Evolutionary conservation across 1,139 yeast genomes (phyloP).

Genomic region (Saccharomyces pastorianus): DNA sequence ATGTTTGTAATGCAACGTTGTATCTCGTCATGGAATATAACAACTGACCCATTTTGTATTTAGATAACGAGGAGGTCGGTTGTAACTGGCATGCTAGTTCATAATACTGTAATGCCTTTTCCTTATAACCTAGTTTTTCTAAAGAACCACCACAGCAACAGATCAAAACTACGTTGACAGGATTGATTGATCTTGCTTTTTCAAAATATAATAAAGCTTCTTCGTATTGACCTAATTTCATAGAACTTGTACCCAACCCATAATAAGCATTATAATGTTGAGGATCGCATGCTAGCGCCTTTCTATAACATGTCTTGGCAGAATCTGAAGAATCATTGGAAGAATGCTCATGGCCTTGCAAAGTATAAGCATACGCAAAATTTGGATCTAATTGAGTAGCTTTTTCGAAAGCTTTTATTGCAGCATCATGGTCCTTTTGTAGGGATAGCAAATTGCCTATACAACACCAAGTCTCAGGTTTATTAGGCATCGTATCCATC

Average conservation of each 20-base stretch:
- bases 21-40: constrained; percentile 65
- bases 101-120: constrained; percentile 73
- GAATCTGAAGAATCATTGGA: constrained; percentile 85
- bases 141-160: constrained; percentile 94
- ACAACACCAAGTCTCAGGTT: constrained; percentile 87
- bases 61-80: constrained; percentile 77
- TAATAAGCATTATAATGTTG: constrained; percentile 92
- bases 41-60: constrained; percentile 83
- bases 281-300: constrained; percentile 67
- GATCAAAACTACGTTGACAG: constrained; percentile 78
- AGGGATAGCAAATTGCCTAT: constrained; percentile 84
- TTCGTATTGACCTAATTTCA: constrained; percentile 75
- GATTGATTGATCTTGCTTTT: constrained; percentile 82
- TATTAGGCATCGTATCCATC: constrained; percentile 52
- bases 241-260: constrained; percentile 91
- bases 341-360: constrained; percentile 89
- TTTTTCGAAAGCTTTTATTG: constrained; percentile 76
- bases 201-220: constrained; percentile 83
- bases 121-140: constrained; percentile 63
- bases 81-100: constrained; percentile 77
- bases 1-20: constrained; percentile 62
- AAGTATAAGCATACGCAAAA: constrained; percentile 82
- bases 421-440: constrained; percentile 80
- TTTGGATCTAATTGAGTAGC: constrained; percentile 64
- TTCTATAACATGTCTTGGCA: constrained; percentile 77